phyloP scores from a whole-genome alignment of 345 rosid species.

The Eucalyptus marginata region DNA sequence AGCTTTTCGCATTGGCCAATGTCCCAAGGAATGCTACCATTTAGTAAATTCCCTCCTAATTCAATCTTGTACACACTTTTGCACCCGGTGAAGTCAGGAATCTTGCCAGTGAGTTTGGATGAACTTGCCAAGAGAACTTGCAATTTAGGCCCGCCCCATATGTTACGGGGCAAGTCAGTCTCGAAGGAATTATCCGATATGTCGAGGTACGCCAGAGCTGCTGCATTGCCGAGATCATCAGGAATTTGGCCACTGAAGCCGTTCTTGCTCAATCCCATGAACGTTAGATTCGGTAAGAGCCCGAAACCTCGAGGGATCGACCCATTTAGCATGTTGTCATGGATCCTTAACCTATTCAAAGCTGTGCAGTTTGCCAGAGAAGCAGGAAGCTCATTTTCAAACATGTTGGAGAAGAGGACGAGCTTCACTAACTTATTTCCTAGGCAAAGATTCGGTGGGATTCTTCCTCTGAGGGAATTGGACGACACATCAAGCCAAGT shows the following conservation, averaged over 20 bases:
- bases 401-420: slow-evolving; percentile 78
- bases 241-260: slow-evolving; percentile 60
- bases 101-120: slow-evolving; percentile 31
- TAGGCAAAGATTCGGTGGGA: slow-evolving; percentile 66
- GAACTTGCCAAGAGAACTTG: slow-evolving; percentile 73
- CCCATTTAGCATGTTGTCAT: slow-evolving; percentile 55
- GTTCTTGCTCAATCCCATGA: slow-evolving; percentile 60
- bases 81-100: slow-evolving; percentile 69
- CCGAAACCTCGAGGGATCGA: slow-evolving; percentile 73
- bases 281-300: slow-evolving; percentile 40
- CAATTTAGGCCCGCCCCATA: slow-evolving; percentile 60
- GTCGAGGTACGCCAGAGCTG: slow-evolving; percentile 53
- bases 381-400: slow-evolving; percentile 32
- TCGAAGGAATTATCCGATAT: slow-evolving; percentile 52
- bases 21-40: slow-evolving; percentile 74
- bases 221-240: slow-evolving; percentile 46
- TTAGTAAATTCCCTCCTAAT: slow-evolving; percentile 57
- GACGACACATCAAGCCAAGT: slow-evolving; percentile 59
- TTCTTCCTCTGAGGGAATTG: slow-evolving; percentile 59
- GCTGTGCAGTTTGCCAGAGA: slow-evolving; percentile 53
- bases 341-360: slow-evolving; percentile 52
- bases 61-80: slow-evolving; percentile 60
- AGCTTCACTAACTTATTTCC: slow-evolving; percentile 73
- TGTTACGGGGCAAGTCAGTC: slow-evolving; percentile 28
- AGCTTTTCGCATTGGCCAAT: slow-evolving; percentile 87